Evolutionary conservation across 176 grass and related monocot genomes (phyloP), one percentile per base, ranked within the genome.

Genomic region (Bothriochloa decipiens): DNA sequence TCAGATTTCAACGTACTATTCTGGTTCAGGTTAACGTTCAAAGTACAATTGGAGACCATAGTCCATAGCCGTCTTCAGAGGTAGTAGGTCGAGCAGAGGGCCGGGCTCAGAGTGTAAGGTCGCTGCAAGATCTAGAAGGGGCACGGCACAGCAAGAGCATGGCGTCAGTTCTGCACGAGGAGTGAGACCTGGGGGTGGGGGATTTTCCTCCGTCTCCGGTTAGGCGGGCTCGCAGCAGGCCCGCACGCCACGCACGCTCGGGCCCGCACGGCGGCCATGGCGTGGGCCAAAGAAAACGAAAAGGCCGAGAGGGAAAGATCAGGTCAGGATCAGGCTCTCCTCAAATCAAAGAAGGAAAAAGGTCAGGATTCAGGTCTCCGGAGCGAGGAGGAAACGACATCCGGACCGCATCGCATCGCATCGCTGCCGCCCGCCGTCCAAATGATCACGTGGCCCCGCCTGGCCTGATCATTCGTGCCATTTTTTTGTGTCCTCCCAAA

Each of bases 341-440:
- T 32, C 29, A 32, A 32, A 32, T 32, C 29, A 32, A 32, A 32
- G 29, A 32, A 32, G 29, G 2, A 32, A 1, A 32, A 32, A 32
- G 2, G 29, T 32, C 29, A 22, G 46, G 13, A 12, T 15, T 49
- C 46, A 15, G 50, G 50, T 20, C 6, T 20, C 53, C 22, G 23
- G 3, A n/a, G 11, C 8, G 18, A 1, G 40, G 25, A 1, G 52
- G 3, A 7, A 15, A 32, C 22, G 60, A 67, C 78, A 50, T 68
- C 42, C 68, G 68, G 68, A 5, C 57, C 9, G 57, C 3, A 61
- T 25, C 53, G 57, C 3, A 61, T 25, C 53, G 27, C 76, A 40
- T 76, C 70, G 76, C 76, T 14, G 82, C 81, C 82, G 81, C 87
- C 75, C 45, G 42, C 68, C 18, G 1, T 33, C 22, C 55, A 23